These are phyloP conservation scores for Diaporthe sp. DNA, from an alignment of 2,329 filamentous ascomycete genomes.

Conservation along the genomic window DNA sequence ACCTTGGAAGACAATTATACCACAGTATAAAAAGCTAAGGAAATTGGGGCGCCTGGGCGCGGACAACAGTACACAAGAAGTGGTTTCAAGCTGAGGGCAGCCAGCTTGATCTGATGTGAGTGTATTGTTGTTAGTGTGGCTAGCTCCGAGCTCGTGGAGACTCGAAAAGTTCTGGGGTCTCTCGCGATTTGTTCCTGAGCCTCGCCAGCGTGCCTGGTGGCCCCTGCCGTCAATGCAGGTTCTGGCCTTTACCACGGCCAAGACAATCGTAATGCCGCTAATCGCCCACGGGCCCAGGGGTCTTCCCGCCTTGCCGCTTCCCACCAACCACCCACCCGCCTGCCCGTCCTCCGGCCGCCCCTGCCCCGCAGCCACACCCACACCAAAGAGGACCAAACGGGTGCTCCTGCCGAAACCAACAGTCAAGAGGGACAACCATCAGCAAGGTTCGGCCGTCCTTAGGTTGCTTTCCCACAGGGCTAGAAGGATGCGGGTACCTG, in stretches of 20 bases:
- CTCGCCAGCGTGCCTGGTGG: neutral
- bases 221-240: neutral
- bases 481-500: slow-evolving; percentile 28
- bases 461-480: neutral
- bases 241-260: slow-evolving; percentile 5
- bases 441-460: slow-evolving; percentile 20
- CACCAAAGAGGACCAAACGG: slow-evolving; percentile 18
- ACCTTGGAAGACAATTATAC: too few species aligned
- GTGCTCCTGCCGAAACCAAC: slow-evolving; percentile 19
- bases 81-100: neutral
- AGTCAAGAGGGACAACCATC: neutral
- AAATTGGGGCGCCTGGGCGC: neutral
- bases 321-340: neutral
- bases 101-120: neutral
- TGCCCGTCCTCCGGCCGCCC: neutral
- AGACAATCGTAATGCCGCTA: slow-evolving; percentile 6
- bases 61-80: neutral
- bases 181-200: neutral
- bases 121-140: neutral
- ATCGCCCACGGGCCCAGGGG: slow-evolving; percentile 15
- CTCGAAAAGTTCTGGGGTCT: neutral
- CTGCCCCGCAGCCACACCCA: slow-evolving; percentile 15
- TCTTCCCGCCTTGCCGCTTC: slow-evolving; percentile 12
- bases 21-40: neutral
- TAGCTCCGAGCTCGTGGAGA: neutral